A percentile compares a stretch with the other conserved stretches of the same genome.
Evolutionary conservation across 306 rosid genomes (phyloP).

Genomic region (Lathyrus sativus): DNA sequence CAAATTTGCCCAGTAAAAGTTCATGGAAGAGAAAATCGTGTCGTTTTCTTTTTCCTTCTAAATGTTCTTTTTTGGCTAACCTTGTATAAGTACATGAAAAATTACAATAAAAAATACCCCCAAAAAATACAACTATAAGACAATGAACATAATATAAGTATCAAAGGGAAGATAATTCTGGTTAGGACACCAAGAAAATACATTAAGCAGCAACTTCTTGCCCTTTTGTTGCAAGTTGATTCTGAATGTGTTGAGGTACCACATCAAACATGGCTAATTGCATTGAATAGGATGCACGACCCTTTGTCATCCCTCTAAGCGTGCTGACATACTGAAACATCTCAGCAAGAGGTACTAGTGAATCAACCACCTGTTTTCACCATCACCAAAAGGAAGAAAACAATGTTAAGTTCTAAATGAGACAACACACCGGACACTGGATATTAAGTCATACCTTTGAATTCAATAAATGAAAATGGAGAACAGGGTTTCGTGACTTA

Average conservation of each 20-base stretch:
- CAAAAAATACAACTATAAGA: slow-evolving; percentile 21
- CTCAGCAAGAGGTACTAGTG: slow-evolving; percentile 90
- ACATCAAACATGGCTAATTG: slow-evolving; percentile 88
- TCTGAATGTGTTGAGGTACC: slow-evolving; percentile 95
- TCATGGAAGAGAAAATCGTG: slow-evolving; percentile 23
- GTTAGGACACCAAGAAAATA: slow-evolving; percentile 32
- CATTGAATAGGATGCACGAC: slow-evolving; percentile 96
- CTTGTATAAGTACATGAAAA: slow-evolving; percentile 36
- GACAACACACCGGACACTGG: not conserved
- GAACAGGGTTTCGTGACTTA: slow-evolving; percentile 35
- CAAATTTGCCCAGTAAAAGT: not conserved
- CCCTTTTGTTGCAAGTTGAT: slow-evolving; percentile 79
- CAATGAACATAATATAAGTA: slow-evolving; percentile 31
- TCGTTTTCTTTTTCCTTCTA: not conserved
- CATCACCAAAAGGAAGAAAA: slow-evolving; percentile 29
- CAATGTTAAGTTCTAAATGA: not conserved
- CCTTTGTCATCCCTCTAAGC: slow-evolving; percentile 93
- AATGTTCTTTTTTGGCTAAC: slow-evolving; percentile 26
- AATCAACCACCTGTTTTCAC: slow-evolving; percentile 79
- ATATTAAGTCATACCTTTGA: slow-evolving; percentile 21
- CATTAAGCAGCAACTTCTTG: slow-evolving; percentile 86
- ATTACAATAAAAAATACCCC: not conserved
- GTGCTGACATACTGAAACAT: slow-evolving; percentile 98
- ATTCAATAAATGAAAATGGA: slow-evolving; percentile 21
- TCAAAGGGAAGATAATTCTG: slow-evolving; percentile 18